These are phyloP conservation scores for Echinochloa phyllopogon DNA, from an alignment of 176 grass and related monocot species.

Conservation along the genomic window DNA sequence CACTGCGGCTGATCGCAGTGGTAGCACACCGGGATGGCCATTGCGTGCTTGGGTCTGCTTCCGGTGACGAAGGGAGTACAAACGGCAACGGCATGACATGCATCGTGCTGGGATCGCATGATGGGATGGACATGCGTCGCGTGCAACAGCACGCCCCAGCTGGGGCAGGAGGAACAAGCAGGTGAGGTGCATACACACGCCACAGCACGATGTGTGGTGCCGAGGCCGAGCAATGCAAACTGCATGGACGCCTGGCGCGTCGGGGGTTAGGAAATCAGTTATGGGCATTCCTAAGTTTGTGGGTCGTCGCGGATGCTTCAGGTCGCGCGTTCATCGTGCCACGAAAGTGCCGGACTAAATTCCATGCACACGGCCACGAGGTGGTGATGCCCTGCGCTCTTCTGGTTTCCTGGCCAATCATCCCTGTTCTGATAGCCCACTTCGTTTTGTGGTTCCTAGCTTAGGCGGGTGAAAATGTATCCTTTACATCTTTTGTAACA, in stretches of 20 bases:
- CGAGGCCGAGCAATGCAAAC: constrained; percentile 13
- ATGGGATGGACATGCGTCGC: background rate
- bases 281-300: background rate
- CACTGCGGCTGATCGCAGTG: background rate
- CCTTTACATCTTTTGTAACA: too few species aligned
- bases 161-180: background rate
- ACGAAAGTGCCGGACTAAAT: too few species aligned
- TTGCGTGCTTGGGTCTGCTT: background rate
- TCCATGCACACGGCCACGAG: too few species aligned
- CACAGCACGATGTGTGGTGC: background rate
- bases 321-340: too few species aligned
- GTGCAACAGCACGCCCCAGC: background rate
- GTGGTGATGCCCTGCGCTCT: too few species aligned
- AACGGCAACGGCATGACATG: constrained; percentile 37
- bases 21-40: background rate
- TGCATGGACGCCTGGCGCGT: constrained; percentile 7
- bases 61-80: background rate
- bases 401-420: too few species aligned
- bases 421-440: too few species aligned
- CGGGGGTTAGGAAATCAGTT: constrained; percentile 11
- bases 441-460: too few species aligned
- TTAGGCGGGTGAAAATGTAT: too few species aligned
- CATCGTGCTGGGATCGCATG: background rate
- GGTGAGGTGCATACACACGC: background rate
- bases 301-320: background rate